Base-by-base conservation (phyloP, 441 rosid genomes). In the Capsella rubella region DNA sequence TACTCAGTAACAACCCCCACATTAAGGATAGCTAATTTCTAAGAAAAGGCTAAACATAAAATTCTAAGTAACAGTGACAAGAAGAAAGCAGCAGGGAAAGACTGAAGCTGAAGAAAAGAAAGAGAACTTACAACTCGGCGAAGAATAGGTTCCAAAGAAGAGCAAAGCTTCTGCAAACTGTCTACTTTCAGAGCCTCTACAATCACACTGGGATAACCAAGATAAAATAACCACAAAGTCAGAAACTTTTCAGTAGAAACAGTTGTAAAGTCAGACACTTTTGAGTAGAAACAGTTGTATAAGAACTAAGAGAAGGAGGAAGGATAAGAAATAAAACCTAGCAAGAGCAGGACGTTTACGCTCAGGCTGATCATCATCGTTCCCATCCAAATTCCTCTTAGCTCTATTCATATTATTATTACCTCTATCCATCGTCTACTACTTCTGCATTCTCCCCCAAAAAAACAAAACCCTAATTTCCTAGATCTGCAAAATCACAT, bases 161-260 rank as follows among this genome's bases (percentile, higher is more conserved):
- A 93, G 84, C 97, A 96, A 66, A 96, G 90, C 89, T 88, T 96
- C 84, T 96, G 99, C 73, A 96, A 79, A 86, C 97, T 90, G 76
- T 93, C 98, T 74, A 93, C 87, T 87, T 93, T 96, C 52, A 96
- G 81, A 81, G 99, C 99, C 84, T 96, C 99, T 9, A 93, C 97
- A 75, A 96, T 91, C 40, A 96, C 98, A 63, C 99, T 95, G 60
- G 85, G 87, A 82, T 47, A 25, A 72, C 14, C 6, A 51, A 3
- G 4, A 55, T 29, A 21, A 42, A 0, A 21, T 21, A 21, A 13
- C 34, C 35, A 31, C 18, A 69, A 78, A 46, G 43, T 55, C 55
- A 51, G 60, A 61, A 47, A 40, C 51, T 45, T 74, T 21, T 55
- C 51, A 34, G 50, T 31, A 31, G n/a, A 35, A 70, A 18, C 18